phyloP scores from a whole-genome alignment of 2,329 filamentous ascomycete genomes.

The Podosphaera fusca region DNA sequence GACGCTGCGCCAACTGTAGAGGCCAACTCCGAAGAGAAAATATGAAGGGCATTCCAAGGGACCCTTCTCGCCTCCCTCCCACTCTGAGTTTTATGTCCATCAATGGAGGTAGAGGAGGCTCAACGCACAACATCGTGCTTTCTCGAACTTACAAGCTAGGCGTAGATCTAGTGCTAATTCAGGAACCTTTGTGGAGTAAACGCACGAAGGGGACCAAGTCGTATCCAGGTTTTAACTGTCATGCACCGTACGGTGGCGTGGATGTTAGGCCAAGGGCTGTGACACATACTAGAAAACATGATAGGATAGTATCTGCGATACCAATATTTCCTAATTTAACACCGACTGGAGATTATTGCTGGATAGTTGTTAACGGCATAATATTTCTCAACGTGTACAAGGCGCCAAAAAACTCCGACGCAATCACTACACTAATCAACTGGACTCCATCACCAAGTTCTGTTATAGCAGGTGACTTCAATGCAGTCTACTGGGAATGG shows the following conservation, averaged over 20 bases:
- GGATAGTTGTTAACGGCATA: neutral
- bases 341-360: neutral
- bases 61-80: neutral
- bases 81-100: neutral
- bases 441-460: neutral
- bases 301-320: neutral
- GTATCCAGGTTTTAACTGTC: neutral
- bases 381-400: neutral
- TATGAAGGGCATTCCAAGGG: neutral
- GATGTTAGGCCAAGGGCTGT: neutral
- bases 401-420: neutral
- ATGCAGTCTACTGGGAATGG: neutral
- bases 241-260: neutral
- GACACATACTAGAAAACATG: neutral
- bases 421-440: neutral
- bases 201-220: neutral
- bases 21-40: neutral
- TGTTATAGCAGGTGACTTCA: neutral
- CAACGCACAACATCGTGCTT: neutral
- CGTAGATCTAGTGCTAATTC: neutral
- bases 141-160: neutral
- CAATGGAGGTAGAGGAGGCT: neutral
- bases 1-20: neutral
- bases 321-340: neutral
- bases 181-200: neutral